Evolutionary conservation across 805 yeast species (phyloP).

Genomic region (Babjeviella inositovora): DNA sequence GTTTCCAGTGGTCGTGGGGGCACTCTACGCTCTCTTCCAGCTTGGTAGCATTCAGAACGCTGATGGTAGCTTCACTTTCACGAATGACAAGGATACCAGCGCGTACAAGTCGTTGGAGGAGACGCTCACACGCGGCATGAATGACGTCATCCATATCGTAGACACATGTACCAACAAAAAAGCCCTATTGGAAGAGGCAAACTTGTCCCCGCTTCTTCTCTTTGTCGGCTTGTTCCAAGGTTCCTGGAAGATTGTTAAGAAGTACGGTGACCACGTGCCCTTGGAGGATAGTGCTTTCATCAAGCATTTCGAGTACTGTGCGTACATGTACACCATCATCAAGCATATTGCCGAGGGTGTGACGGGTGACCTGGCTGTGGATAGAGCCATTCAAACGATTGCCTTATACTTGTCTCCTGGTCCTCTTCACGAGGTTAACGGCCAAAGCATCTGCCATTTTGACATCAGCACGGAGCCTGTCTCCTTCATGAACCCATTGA

Average conservation of each 20-base stretch:
- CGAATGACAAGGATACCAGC: no score
- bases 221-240: conserved; percentile 43
- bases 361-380: conserved; percentile 5
- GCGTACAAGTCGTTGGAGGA: no score
- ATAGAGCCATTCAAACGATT: conserved; percentile 16
- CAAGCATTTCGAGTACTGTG: conserved; percentile 29
- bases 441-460: conserved; percentile 9
- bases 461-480: conserved; percentile 21
- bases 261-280: conserved; percentile 55
- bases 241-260: conserved; percentile 35
- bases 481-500: conserved; percentile 45
- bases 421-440: conserved; percentile 9
- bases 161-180: conserved; percentile 8
- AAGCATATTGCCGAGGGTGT: conserved; percentile 11
- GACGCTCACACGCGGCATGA: conserved; percentile 13
- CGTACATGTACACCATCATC: conserved; percentile 23
- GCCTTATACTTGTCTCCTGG: conserved; percentile 11
- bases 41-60: no score
- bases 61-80: no score
- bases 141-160: conserved; percentile 12
- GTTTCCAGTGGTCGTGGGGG: conserved; percentile 26
- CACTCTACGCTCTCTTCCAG: conserved; percentile 24
- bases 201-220: conserved; percentile 21
- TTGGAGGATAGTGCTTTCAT: conserved; percentile 34
- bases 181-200: conserved; percentile 14